Base-by-base conservation (phyloP, 257 asterid species). In the Solanum medicagineum region DNA sequence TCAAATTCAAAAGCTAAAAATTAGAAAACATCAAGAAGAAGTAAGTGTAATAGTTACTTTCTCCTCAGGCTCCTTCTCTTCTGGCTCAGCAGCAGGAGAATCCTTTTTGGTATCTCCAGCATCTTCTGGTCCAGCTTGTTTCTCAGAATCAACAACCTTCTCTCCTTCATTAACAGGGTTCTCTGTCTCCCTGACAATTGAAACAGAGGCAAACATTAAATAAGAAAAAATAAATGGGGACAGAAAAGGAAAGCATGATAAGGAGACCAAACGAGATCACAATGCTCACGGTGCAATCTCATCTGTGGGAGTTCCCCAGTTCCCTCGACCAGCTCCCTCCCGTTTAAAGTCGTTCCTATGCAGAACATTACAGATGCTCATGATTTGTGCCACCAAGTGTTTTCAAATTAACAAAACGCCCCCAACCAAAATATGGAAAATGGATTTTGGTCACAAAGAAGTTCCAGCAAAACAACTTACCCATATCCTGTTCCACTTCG, bases 241-340 rank as follows among this genome's bases (percentile, higher is more conserved):
- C 51, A 44, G 26, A 7, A 16, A 80, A 55, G 60, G 42, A 80
- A 54, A 40, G 17, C 24, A 24, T 10, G 51, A 32, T 40, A 32
- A 69, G 79, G 45, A 54, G 47, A 24, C 47, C 60, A 54, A 80
- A 20, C 9, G 44, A 80, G 24, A 54, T 54, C 8, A 80, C 22
- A 69, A 44, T 16, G 83, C 92, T 91, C 91, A 93, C 96, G 88
- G 88, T 42, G 70, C 84, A 85, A 90, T 74, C 81, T 90, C 95
- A 85, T 93, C 97, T 36, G 89, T 57, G 9, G 91, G 86, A 5
- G 92, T 85, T 49, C 96, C 97, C 97, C 97, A 93, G 80, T 93
- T 93, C 68, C 91, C 93, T 47, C 92, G 92, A 45, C 97, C 96
- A 86, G 93, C 51, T 62, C 97, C 96, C 69, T 93, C 97, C 36